Conservation (phyloP, 192 early-diverging fungal genomes). For the Backusella parvicylindrica region DNA sequence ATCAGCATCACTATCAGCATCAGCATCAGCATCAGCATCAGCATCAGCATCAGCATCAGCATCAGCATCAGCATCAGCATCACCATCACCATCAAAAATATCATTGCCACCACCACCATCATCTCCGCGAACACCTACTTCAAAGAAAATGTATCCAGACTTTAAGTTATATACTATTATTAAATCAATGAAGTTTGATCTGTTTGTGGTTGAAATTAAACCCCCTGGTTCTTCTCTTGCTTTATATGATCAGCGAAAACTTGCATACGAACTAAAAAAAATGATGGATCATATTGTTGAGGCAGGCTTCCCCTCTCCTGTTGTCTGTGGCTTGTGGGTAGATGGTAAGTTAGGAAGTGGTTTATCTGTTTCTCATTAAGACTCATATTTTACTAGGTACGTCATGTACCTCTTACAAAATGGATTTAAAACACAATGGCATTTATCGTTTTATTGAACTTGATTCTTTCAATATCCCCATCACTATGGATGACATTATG, state of each 20-base stretch:
- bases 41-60: too few relatives aligned
- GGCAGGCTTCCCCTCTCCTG: background rate
- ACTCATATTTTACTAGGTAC: background rate
- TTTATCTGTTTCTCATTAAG: background rate
- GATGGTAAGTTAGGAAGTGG: background rate
- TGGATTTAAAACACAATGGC: background rate
- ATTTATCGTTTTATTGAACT: background rate
- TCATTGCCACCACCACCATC: too few relatives aligned
- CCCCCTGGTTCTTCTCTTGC: background rate
- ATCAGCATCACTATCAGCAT: too few relatives aligned
- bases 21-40: too few relatives aligned
- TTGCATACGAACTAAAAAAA: background rate
- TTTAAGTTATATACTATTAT: background rate
- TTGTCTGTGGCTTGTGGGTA: background rate
- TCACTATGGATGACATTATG: background rate
- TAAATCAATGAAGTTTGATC: background rate
- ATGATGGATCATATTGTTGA: background rate
- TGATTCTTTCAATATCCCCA: background rate
- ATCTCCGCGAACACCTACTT: too few relatives aligned
- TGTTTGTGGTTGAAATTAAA: background rate
- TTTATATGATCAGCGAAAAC: background rate
- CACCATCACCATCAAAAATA: too few relatives aligned
- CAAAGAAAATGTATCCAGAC: background rate
- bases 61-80: too few relatives aligned
- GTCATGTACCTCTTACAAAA: background rate